Evolutionary conservation across 495 filamentous ascomycete species (phyloP).

Genomic region (Neurospora sp.): DNA sequence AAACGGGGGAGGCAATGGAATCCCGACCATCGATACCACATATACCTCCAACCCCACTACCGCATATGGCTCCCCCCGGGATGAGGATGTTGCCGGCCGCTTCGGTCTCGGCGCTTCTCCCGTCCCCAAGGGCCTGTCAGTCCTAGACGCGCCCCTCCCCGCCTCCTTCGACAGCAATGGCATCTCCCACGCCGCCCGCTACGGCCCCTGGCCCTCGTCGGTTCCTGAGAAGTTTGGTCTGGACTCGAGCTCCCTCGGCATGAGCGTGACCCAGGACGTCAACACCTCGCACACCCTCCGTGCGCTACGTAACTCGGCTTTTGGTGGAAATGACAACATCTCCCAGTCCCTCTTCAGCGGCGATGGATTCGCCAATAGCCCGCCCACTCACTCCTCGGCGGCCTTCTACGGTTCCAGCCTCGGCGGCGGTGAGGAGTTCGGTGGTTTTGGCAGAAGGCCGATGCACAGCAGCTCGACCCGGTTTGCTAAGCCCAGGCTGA

Average conservation of each 20-base stretch:
- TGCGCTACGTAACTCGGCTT: conserved; percentile 74
- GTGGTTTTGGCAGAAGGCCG: conserved; percentile 50
- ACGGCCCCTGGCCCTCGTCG: conserved; percentile 84
- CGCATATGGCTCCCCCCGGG: conserved; percentile 78
- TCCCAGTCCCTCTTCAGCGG: conserved; percentile 39
- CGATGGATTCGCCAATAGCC: conserved; percentile 45
- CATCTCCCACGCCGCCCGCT: conserved; percentile 79
- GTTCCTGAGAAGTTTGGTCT: conserved; percentile 87
- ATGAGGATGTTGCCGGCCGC: conserved; percentile 46
- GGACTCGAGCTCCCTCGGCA: conserved; percentile 76
- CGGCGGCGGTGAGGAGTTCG: conserved; percentile 47
- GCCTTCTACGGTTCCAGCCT: conserved; percentile 24
- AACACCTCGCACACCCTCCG: conserved; percentile 65
- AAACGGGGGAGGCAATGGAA: conserved; percentile 42
- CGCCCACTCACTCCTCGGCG: conserved; percentile 45
- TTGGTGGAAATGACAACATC: conserved; percentile 46
- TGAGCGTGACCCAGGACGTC: conserved; percentile 44
- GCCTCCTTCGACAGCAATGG: conserved; percentile 96
- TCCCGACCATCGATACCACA: conserved; percentile 73
- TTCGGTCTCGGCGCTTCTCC: conserved; percentile 68
- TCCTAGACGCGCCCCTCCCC: conserved; percentile 88
- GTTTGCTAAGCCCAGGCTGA: conserved; percentile 58
- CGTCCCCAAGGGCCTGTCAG: conserved; percentile 55
- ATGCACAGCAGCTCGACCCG: conserved; percentile 70
- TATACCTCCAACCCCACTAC: conserved; percentile 67